Base-by-base conservation (phyloP, 1,284 basidiomycete genomes). In the Irpex lacteus region DNA sequence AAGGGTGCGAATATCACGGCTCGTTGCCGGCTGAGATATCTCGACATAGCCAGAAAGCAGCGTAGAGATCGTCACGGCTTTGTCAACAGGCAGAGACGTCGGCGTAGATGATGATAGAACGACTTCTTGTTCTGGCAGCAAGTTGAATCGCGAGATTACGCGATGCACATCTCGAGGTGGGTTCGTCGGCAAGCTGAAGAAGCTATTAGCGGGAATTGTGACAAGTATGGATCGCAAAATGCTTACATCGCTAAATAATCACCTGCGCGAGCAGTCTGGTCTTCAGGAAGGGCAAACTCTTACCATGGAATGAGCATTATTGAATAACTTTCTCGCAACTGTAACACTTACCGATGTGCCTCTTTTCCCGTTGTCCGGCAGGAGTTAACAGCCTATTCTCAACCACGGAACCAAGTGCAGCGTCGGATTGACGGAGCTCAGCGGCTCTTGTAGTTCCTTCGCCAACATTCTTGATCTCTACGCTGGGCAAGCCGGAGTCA, bases 241-340 rank as follows among this genome's bases (percentile, higher is more conserved):
- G n/a, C 75, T 59, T 59, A 80, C 78, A 84, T 79, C 1, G 80
- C 78, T 21, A 84, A 75, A 68, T 84, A 83, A 69, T 84, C 82
- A 11, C 82, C 82, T 2, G 80, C 74, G 52, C 75, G 70, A 66
- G 77, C 80, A 1, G 73, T 76, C 40, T 71, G 67, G 6, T 74
- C 78, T 59, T 79, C 75, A 5, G 82, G 81, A 5, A 82, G 71
- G 59, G 75, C 70, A 65, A 83, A 76, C 58, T 80, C 80, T 79
- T 64, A 13, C 15, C 3, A 56, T 34, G 5, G 5, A 0, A 6
- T 34, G 32, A 34, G 32, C 32, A 5, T 34, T 34, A 34, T 34
- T 34, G 32, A 6, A 6, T 6, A 34, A 34, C 3, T 32, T 32
- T 32, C 32, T 32, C 32, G 4, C 32, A 32, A 5, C 32, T 0